Evolutionary conservation across 1,284 basidiomycete species (phyloP).

Genomic region (Cutaneotrichosporon daszewskae): DNA sequence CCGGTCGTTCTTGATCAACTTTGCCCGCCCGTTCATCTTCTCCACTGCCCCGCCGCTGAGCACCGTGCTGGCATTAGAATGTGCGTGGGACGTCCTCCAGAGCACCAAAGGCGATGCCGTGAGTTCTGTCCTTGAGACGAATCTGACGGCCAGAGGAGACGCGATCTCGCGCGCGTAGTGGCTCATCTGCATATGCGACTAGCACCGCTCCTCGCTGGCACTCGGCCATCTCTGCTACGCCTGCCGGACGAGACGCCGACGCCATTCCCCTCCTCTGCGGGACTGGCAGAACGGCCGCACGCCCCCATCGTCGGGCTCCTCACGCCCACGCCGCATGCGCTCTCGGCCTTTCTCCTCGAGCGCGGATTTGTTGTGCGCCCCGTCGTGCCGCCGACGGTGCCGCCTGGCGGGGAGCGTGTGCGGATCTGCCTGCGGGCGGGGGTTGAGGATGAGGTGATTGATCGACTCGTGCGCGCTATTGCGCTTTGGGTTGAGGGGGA

Average conservation of each 20-base stretch:
- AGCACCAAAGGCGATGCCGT: slow-evolving; percentile 61
- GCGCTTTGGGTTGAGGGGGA: slow-evolving; percentile 27
- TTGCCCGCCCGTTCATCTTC: slow-evolving; percentile 84
- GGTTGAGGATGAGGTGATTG: slow-evolving; percentile 25
- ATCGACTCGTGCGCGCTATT: slow-evolving; percentile 24
- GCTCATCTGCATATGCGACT: slow-evolving; percentile 23
- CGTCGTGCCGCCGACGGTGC: slow-evolving; percentile 46
- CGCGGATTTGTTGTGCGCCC: slow-evolving; percentile 42
- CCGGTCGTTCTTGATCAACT: slow-evolving; percentile 82
- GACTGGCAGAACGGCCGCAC: slow-evolving; percentile 25
- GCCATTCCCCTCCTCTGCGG: slow-evolving; percentile 16
- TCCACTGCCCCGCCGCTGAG: slow-evolving; percentile 73
- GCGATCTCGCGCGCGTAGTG: background rate
- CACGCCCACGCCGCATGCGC: slow-evolving; percentile 60
- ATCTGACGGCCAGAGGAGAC: too few species aligned
- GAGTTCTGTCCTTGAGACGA: slow-evolving; percentile 12
- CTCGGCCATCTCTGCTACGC: slow-evolving; percentile 24
- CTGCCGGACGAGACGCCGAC: slow-evolving; percentile 23
- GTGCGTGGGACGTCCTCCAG: slow-evolving; percentile 70
- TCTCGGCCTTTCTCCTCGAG: slow-evolving; percentile 36
- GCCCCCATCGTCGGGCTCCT: slow-evolving; percentile 79
- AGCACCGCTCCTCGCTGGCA: slow-evolving; percentile 18
- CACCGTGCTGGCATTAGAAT: slow-evolving; percentile 66
- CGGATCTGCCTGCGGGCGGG: slow-evolving; percentile 43
- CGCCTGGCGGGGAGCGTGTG: slow-evolving; percentile 42